Conservation (phyloP, 495 filamentous ascomycete genomes). For the Neurospora discreta region DNA sequence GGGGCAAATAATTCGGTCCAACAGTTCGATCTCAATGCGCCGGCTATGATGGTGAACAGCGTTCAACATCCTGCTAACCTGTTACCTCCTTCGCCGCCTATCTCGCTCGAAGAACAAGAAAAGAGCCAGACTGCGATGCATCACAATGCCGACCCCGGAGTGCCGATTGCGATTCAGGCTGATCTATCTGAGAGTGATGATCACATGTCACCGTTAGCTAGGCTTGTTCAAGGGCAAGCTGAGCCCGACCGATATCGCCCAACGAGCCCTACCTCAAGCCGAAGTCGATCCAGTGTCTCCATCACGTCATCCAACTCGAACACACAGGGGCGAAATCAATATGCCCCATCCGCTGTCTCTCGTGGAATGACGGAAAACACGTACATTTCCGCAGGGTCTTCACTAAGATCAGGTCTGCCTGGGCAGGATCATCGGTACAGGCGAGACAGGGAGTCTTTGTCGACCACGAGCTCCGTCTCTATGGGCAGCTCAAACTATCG, state of each 20-base stretch:
- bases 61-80: constrained; percentile 71
- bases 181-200: constrained; percentile 56
- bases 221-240: constrained; percentile 40
- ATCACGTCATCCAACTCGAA: constrained; percentile 39
- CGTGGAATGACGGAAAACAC: constrained; percentile 45
- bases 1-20: constrained; percentile 81
- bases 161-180: constrained; percentile 36
- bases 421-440: constrained; percentile 21
- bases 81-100: constrained; percentile 65
- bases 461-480: constrained; percentile 48
- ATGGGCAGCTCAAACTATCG: constrained; percentile 49
- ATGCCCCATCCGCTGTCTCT: constrained; percentile 36
- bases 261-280: constrained; percentile 50
- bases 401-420: constrained; percentile 31
- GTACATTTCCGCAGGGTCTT: constrained; percentile 52
- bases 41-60: constrained; percentile 62
- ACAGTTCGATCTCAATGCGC: constrained; percentile 85
- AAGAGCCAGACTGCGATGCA: constrained; percentile 27
- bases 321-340: constrained; percentile 19
- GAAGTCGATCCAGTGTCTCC: constrained; percentile 54
- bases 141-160: constrained; percentile 34
- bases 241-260: constrained; percentile 48
- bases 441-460: constrained; percentile 44
- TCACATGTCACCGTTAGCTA: constrained; percentile 52
- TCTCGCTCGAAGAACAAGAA: constrained; percentile 56